Conservation (phyloP, 345 rosid species). For the Eucalyptus brandiana region DNA sequence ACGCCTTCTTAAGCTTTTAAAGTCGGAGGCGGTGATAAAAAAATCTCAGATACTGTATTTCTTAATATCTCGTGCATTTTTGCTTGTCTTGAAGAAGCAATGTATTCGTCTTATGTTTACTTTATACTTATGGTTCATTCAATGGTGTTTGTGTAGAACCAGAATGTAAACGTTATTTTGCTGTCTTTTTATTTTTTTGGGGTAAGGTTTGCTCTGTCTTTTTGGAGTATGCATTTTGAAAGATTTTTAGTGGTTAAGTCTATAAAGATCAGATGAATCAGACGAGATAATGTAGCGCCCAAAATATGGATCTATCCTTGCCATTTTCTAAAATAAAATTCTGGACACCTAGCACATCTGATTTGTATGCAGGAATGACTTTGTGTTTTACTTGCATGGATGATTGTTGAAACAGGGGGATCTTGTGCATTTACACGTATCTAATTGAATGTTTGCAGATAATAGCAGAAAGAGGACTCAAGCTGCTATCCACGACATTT, state of each 20-base stretch:
- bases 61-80: neutral
- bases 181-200: too few species aligned
- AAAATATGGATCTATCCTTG: neutral
- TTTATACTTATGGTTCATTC: neutral
- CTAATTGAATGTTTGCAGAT: constrained; percentile 24
- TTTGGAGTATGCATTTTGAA: neutral
- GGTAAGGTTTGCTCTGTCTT: too few species aligned
- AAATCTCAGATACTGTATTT: constrained; percentile 15
- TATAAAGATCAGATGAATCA: neutral
- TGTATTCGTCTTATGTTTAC: neutral
- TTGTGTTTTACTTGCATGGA: neutral
- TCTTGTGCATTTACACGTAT: neutral
- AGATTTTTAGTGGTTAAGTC: neutral
- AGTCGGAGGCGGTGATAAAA: rapidly evolving
- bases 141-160: neutral
- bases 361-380: neutral
- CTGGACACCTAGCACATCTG: neutral
- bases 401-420: neutral
- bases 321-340: neutral
- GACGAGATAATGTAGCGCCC: neutral
- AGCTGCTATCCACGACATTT: constrained; percentile 71
- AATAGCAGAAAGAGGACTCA: constrained; percentile 73
- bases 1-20: neutral
- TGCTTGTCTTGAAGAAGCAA: neutral
- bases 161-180: neutral